Evolutionary conservation across 2,329 filamentous ascomycete species (phyloP).

Genomic region (Leptographium radiaticola): DNA sequence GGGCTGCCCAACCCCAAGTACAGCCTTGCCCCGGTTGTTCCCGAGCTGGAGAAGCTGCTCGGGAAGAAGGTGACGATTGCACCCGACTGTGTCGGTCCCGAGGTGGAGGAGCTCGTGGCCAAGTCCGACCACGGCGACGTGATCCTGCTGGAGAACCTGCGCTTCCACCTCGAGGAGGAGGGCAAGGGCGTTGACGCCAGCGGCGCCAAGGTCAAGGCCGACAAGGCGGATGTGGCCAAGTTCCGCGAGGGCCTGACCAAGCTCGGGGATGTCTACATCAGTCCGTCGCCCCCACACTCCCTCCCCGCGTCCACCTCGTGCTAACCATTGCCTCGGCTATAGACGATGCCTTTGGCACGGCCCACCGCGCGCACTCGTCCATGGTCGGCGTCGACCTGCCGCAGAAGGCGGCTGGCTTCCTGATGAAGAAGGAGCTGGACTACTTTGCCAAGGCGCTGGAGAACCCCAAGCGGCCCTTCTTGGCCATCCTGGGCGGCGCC

Average conservation of each 20-base stretch:
- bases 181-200: conserved; percentile 87
- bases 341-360: conserved; percentile 98
- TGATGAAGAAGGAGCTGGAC: conserved; percentile 99
- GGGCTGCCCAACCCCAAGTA: conserved; percentile 85
- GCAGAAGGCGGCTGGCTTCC: conserved; percentile 93
- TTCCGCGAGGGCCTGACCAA: conserved; percentile 94
- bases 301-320: not conserved
- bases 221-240: conserved; percentile 80
- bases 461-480: conserved; percentile 85
- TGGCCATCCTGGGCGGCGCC: conserved; percentile 93
- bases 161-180: conserved; percentile 97
- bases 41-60: conserved; percentile 83
- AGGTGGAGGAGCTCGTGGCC: conserved; percentile 83
- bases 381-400: conserved; percentile 96
- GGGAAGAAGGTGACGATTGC: conserved; percentile 76
- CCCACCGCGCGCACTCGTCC: conserved; percentile 95
- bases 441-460: conserved; percentile 98
- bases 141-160: conserved; percentile 90
- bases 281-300: conserved; percentile 28
- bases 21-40: conserved; percentile 81
- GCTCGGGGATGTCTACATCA: conserved; percentile 92
- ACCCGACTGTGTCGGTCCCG: conserved; percentile 76
- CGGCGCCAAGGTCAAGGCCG: conserved; percentile 96
- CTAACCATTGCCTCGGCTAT: conserved; percentile 12
- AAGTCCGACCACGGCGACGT: conserved; percentile 70